These are phyloP conservation scores for Piedraia hortae DNA, from an alignment of 2,329 filamentous ascomycete species.

Conservation along the genomic window DNA sequence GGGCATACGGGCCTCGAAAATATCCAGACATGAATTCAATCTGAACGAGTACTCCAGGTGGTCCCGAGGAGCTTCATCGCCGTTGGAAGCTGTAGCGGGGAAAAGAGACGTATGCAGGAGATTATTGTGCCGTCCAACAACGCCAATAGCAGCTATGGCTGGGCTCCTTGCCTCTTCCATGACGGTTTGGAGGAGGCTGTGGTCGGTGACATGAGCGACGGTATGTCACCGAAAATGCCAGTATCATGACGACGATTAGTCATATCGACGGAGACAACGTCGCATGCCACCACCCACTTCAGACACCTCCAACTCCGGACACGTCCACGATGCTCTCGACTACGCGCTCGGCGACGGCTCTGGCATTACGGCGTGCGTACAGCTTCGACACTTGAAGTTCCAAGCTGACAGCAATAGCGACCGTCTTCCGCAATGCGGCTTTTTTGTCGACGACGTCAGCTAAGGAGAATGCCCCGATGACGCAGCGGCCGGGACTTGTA, in stretches of 20 bases:
- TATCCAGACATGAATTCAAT: slow-evolving; percentile 70
- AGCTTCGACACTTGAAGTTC: background rate
- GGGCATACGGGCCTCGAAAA: slow-evolving; percentile 66
- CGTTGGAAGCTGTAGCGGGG: slow-evolving; percentile 24
- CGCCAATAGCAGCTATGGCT: slow-evolving; percentile 72
- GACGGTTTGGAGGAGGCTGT: too few relatives aligned
- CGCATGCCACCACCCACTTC: slow-evolving; percentile 3
- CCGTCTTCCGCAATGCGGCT: slow-evolving; percentile 29
- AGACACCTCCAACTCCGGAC: slow-evolving; percentile 3
- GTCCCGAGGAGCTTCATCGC: slow-evolving; percentile 25
- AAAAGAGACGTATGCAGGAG: slow-evolving; percentile 84
- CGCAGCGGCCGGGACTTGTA: slow-evolving; percentile 24
- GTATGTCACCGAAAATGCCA: slow-evolving; percentile 1
- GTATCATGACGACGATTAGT: too few relatives aligned
- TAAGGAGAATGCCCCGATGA: slow-evolving; percentile 31
- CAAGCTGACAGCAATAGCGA: slow-evolving; percentile 31
- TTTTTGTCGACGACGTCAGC: slow-evolving; percentile 37
- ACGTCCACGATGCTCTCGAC: slow-evolving; percentile 21
- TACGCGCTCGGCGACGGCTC: slow-evolving; percentile 23
- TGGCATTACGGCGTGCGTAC: slow-evolving; percentile 26
- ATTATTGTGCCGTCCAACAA: slow-evolving; percentile 92
- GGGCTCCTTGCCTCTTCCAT: slow-evolving; percentile 26
- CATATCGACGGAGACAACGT: too few relatives aligned
- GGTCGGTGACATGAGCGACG: too few relatives aligned
- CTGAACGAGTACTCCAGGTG: slow-evolving; percentile 79